These are phyloP conservation scores for Candida yuanshanica DNA, from an alignment of 805 yeast genomes.

Conservation along the genomic window DNA sequence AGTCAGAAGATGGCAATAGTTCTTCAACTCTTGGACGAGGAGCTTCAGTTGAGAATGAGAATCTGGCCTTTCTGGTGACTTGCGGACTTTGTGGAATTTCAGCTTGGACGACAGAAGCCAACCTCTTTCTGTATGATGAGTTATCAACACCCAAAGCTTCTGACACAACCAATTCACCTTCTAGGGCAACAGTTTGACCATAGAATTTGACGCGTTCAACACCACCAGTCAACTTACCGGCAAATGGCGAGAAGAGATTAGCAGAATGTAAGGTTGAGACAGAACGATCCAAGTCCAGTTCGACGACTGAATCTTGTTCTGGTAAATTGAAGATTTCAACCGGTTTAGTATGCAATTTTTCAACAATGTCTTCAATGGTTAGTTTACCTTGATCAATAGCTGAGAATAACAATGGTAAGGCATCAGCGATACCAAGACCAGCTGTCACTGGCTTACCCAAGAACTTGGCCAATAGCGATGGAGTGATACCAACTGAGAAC, in stretches of 20 bases:
- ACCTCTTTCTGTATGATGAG: slow-evolving; percentile 25
- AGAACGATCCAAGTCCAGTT: slow-evolving; percentile 74
- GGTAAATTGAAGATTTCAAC: slow-evolving; percentile 76
- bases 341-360: slow-evolving; percentile 77
- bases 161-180: slow-evolving; percentile 62
- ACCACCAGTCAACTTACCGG: slow-evolving; percentile 62
- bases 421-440: slow-evolving; percentile 75
- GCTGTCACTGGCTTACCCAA: slow-evolving; percentile 55
- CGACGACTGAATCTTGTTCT: slow-evolving; percentile 73
- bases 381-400: slow-evolving; percentile 74
- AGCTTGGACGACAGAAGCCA: slow-evolving; percentile 19
- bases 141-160: slow-evolving; percentile 52
- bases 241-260: slow-evolving; percentile 50
- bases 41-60: slow-evolving; percentile 44
- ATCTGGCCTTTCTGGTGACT: slow-evolving; percentile 35
- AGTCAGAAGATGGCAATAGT: slow-evolving; percentile 25
- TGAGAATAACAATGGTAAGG: slow-evolving; percentile 72
- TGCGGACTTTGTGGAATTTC: slow-evolving; percentile 35
- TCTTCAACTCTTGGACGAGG: slow-evolving; percentile 32
- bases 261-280: slow-evolving; percentile 36
- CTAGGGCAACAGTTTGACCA: slow-evolving; percentile 76
- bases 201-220: slow-evolving; percentile 83
- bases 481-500: slow-evolving; percentile 78
- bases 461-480: slow-evolving; percentile 64
- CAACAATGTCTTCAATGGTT: slow-evolving; percentile 64